These are phyloP conservation scores for Fraxinus sp. DNA, from an alignment of 305 asterid genomes.

Conservation along the genomic window DNA sequence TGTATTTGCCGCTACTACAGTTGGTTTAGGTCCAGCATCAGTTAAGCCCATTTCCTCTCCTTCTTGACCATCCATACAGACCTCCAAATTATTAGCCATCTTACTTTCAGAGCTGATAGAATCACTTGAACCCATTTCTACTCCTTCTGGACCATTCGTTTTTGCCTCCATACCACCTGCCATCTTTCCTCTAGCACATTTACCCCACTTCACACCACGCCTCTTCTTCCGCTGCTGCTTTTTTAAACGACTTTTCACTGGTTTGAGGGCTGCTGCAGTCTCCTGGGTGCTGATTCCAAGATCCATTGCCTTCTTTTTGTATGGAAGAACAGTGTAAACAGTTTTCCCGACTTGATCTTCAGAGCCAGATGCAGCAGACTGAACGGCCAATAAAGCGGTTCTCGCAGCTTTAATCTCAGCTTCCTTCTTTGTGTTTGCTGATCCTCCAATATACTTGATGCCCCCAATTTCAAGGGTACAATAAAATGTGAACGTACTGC, in stretches of 20 bases:
- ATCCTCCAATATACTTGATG: constrained; percentile 71
- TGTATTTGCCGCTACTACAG: background rate
- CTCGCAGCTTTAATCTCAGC: constrained; percentile 95
- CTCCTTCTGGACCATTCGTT: background rate
- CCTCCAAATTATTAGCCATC: constrained; percentile 17
- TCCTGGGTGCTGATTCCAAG: constrained; percentile 48
- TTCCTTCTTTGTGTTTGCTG: constrained; percentile 78
- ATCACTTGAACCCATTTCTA: constrained; percentile 1
- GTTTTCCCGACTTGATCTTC: constrained; percentile 35
- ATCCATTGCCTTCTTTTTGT: constrained; percentile 52
- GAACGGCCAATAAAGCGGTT: constrained; percentile 78
- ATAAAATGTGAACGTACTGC: constrained; percentile 38
- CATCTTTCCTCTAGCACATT: constrained; percentile 6
- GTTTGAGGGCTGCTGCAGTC: constrained; percentile 53
- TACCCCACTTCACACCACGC: constrained; percentile 22
- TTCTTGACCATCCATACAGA: constrained; percentile 11
- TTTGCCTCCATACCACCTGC: constrained; percentile 6
- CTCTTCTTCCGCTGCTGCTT: constrained; percentile 43
- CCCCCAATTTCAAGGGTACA: constrained; percentile 81
- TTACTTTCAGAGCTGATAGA: background rate
- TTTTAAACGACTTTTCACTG: constrained; percentile 56
- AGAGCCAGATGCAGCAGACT: constrained; percentile 41
- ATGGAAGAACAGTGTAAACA: constrained; percentile 70
- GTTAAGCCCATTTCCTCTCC: background rate
- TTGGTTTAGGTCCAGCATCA: background rate